Conservation (phyloP, 768 basidiomycete species). For the Pleurotus salmoneostramineus region DNA sequence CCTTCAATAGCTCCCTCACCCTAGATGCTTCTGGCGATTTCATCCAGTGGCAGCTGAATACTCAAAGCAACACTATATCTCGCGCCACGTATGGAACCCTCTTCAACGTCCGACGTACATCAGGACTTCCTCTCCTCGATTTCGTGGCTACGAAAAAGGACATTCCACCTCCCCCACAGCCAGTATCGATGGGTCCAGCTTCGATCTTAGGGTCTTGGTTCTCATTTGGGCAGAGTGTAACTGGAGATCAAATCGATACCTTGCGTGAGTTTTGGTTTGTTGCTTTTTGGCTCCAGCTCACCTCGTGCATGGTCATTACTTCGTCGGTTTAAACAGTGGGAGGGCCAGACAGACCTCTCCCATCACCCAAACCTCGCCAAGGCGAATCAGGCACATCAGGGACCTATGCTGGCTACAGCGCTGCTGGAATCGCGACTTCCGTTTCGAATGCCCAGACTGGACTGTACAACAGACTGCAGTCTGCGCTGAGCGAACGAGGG, state of each 20-base stretch:
- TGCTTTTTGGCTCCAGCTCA: neutral
- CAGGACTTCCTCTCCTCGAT: slow-evolving; percentile 49
- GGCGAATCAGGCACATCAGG: slow-evolving; percentile 4
- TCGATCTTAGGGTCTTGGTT: slow-evolving; percentile 58
- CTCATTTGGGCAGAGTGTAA: slow-evolving; percentile 41
- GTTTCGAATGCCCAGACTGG: slow-evolving; percentile 32
- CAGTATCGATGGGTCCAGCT: slow-evolving; percentile 53
- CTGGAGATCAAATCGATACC: slow-evolving; percentile 57
- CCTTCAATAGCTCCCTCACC: slow-evolving; percentile 11
- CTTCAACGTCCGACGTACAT: slow-evolving; percentile 51
- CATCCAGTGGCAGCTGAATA: slow-evolving; percentile 36
- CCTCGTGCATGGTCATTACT: neutral
- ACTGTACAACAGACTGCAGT: slow-evolving; percentile 43
- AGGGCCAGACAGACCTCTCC: slow-evolving; percentile 59
- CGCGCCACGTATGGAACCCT: slow-evolving; percentile 51
- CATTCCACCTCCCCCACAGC: slow-evolving; percentile 57
- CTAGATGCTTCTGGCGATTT: slow-evolving; percentile 47
- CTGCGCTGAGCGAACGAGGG: slow-evolving; percentile 64
- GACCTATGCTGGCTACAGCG: neutral
- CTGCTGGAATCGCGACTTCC: slow-evolving; percentile 24
- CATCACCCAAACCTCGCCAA: slow-evolving; percentile 13
- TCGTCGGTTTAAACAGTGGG: slow-evolving; percentile 42
- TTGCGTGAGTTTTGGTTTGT: slow-evolving; percentile 37
- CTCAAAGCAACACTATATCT: slow-evolving; percentile 27
- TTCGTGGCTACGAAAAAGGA: slow-evolving; percentile 35